A percentile compares a stretch with the other conserved stretches of the same genome.
Evolutionary conservation across 768 basidiomycete genomes (phyloP).

Genomic region (Neoboletus brunneissimus): DNA sequence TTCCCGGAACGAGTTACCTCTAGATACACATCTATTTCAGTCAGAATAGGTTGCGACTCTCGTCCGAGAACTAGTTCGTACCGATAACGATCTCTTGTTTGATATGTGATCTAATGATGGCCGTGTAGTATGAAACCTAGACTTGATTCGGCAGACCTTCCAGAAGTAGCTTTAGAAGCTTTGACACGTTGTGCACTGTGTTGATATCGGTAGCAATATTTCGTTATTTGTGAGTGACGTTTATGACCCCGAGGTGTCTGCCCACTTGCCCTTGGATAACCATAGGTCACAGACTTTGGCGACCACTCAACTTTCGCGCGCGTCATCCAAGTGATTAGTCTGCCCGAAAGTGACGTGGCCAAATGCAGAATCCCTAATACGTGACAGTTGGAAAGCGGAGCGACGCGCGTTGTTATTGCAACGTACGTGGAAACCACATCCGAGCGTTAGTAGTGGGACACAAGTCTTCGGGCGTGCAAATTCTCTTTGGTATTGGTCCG

Average conservation of each 20-base stretch:
- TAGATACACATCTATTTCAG: slow-evolving; percentile 3
- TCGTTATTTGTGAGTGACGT: slow-evolving; percentile 1
- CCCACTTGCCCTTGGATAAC: not conserved
- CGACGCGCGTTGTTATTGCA: not conserved
- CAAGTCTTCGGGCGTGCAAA: slow-evolving; percentile 3
- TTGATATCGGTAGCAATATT: not conserved
- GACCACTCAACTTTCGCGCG: not conserved
- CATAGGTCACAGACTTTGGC: slow-evolving; percentile 1
- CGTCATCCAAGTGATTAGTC: not conserved
- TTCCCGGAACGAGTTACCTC: slow-evolving; percentile 7
- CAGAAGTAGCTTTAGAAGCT: not conserved
- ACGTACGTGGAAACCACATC: not conserved
- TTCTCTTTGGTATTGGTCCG: not conserved
- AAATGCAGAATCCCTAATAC: not conserved
- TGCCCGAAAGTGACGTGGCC: not conserved
- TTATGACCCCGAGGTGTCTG: not conserved
- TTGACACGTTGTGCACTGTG: not conserved
- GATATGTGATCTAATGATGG: not conserved
- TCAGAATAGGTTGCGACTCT: not conserved
- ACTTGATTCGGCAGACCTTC: not conserved
- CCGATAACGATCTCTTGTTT: not conserved
- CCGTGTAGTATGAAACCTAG: not conserved
- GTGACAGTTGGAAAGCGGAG: slow-evolving; percentile 1
- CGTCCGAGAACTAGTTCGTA: slow-evolving; percentile 3
- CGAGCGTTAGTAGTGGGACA: not conserved